Base-by-base conservation (phyloP, 306 rosid species). In the Cyclanthera cordifolia region DNA sequence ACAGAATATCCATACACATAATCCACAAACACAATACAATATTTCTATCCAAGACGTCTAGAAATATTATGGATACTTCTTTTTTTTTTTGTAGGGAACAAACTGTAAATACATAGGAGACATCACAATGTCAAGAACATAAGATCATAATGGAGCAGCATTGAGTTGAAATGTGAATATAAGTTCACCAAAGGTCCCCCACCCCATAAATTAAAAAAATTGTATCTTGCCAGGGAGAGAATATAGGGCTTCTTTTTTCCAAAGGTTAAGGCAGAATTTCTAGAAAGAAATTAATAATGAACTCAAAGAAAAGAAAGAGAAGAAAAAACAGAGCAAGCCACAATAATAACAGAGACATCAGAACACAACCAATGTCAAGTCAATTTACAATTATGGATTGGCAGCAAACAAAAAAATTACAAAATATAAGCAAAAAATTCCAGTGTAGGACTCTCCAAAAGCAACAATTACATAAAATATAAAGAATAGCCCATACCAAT, bases 401-500 rank as follows among this genome's bases (percentile, higher is more conserved):
- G 45, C n/a, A n/a, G n/a, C n/a, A n/a, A n/a, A n/a, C n/a, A n/a
- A n/a, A n/a, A n/a, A 21, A 8, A 2, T 0, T 3, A 19, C 15
- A 28, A 49, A 28, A n/a, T n/a, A n/a, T n/a, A 3, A 27, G 59
- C 53, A 9, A 9, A 50, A 34, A 53, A 57, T 60, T 77, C 55
- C 67, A 74, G 43, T 59, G 32, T 4, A 55, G 73, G 67, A 47
- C 49, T 68, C 80, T 53, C 49, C 49, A 2, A 25, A 58, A 73
- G 53, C 37, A 74, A 63, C 52, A 20, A 78, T 52, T 48, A 67
- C 61, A 58, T 60, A 71, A 72, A 64, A 69, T 50, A 28, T 13
- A 37, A 75, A 58, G 76, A 75, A 43, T 68, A 65, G 25, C 73
- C 71, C 88, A 68, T 90, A 94, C 99, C 96, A 94, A 83, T 78